Evolutionary conservation across 2,329 filamentous ascomycete species (phyloP).

Genomic region (Chrysoporthe cubensis): DNA sequence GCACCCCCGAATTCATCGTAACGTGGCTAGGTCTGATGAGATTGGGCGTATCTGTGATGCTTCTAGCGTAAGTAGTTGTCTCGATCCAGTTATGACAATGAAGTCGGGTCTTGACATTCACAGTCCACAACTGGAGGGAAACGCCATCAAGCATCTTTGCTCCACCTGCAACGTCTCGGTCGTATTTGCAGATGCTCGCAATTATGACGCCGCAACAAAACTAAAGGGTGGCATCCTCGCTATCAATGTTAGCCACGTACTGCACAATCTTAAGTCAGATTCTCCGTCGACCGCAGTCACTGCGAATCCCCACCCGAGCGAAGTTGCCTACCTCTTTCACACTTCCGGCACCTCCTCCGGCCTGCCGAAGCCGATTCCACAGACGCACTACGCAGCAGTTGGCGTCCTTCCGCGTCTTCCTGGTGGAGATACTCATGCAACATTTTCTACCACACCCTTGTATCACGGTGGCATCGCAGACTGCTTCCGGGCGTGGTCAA

Average conservation of each 20-base stretch:
- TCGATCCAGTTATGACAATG: neutral
- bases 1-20: conserved; percentile 60
- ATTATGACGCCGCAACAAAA: conserved; percentile 23
- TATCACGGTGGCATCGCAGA: conserved; percentile 70
- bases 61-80: conserved; percentile 53
- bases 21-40: conserved; percentile 63
- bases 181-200: conserved; percentile 50
- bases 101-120: conserved; percentile 6
- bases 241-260: conserved; percentile 30
- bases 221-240: conserved; percentile 19
- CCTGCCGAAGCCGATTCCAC: conserved; percentile 64
- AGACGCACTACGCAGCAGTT: conserved; percentile 59
- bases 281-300: neutral
- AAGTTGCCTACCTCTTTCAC: conserved; percentile 63
- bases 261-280: conserved; percentile 24
- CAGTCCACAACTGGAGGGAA: conserved; percentile 50
- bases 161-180: conserved; percentile 44
- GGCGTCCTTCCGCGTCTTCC: conserved; percentile 56
- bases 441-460: conserved; percentile 67
- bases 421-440: conserved; percentile 44
- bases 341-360: conserved; percentile 69
- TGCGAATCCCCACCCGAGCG: conserved; percentile 27
- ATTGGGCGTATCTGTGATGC: conserved; percentile 56
- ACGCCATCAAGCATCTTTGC: conserved; percentile 58
- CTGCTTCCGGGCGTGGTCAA: conserved; percentile 64